A percentile compares a stretch with the other conserved stretches of the same genome.
These are phyloP conservation scores for Hypoxylon fuscum DNA, from an alignment of 495 filamentous ascomycete genomes.

Conservation along the genomic window DNA sequence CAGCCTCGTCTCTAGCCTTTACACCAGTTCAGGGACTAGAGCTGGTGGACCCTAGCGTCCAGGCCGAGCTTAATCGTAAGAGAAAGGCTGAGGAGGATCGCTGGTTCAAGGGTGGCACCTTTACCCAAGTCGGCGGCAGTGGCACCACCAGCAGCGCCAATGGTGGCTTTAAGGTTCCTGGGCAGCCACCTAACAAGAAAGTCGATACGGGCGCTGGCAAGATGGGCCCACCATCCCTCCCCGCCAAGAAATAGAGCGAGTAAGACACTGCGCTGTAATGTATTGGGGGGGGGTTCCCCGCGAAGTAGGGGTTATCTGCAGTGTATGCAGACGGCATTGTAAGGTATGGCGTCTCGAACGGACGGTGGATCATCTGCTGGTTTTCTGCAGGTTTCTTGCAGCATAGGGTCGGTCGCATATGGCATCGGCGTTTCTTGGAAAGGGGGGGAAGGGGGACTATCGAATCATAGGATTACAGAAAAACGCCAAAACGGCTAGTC, in stretches of 20 bases:
- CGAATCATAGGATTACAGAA: slow-evolving; percentile 4
- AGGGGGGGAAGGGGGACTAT: slow-evolving; percentile 14
- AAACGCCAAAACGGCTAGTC: slow-evolving; percentile 18
- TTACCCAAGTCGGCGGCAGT: slow-evolving; percentile 81
- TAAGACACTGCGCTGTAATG: background rate
- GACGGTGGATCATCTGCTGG: slow-evolving; percentile 20
- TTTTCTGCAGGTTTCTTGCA: slow-evolving; percentile 9
- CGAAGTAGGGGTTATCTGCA: slow-evolving; percentile 13
- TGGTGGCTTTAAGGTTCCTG: slow-evolving; percentile 64
- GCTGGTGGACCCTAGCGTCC: slow-evolving; percentile 92
- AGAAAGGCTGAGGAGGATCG: slow-evolving; percentile 92
- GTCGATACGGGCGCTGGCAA: slow-evolving; percentile 61
- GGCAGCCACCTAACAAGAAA: slow-evolving; percentile 70
- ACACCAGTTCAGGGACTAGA: slow-evolving; percentile 95
- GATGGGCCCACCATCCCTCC: slow-evolving; percentile 48
- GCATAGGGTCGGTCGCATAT: slow-evolving; percentile 36
- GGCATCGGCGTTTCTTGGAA: slow-evolving; percentile 34
- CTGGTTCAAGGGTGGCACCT: slow-evolving; percentile 96
- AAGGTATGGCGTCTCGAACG: slow-evolving; percentile 24
- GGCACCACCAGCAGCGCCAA: slow-evolving; percentile 43
- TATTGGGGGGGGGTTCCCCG: background rate
- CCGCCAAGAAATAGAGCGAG: slow-evolving; percentile 35
- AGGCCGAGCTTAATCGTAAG: slow-evolving; percentile 83
- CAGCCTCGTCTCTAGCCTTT: slow-evolving; percentile 88
- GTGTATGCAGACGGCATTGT: background rate